These are phyloP conservation scores for Yamadazyma scolyti DNA, from an alignment of 805 yeast genomes.

Conservation along the genomic window DNA sequence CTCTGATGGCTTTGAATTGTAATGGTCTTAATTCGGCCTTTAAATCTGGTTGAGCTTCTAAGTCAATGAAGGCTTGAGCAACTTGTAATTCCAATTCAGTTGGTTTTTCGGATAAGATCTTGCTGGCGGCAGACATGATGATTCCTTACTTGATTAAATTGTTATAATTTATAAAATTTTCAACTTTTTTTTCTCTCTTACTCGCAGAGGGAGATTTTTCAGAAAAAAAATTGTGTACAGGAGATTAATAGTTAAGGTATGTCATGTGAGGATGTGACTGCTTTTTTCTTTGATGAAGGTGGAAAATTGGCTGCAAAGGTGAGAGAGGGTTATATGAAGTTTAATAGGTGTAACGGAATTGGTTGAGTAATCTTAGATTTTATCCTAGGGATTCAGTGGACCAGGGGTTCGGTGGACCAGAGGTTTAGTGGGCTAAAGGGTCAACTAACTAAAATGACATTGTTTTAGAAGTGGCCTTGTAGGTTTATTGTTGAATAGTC, in stretches of 20 bases:
- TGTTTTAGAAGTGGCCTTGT: too few species aligned
- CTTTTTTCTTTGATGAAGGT: slow-evolving; percentile 3
- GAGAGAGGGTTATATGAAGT: too few species aligned
- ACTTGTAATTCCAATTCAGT: slow-evolving; percentile 98
- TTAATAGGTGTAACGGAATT: too few species aligned
- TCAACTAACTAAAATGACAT: too few species aligned
- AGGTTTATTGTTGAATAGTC: too few species aligned
- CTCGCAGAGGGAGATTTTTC: slow-evolving; percentile 6
- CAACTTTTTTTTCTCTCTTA: slow-evolving; percentile 7
- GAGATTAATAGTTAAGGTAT: background rate
- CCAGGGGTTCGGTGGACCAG: too few species aligned
- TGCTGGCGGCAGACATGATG: slow-evolving; percentile 93
- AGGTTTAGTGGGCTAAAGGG: too few species aligned
- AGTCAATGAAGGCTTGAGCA: slow-evolving; percentile 97
- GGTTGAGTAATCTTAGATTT: too few species aligned
- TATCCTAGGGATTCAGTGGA: too few species aligned
- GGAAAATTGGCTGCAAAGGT: background rate
- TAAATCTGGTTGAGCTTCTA: slow-evolving; percentile 94
- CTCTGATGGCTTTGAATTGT: slow-evolving; percentile 98
- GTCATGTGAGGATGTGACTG: slow-evolving; percentile 14
- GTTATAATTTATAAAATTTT: slow-evolving; percentile 9
- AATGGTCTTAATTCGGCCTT: slow-evolving; percentile 98
- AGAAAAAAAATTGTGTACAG: background rate
- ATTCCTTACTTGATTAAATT: slow-evolving; percentile 1
- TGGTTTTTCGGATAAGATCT: slow-evolving; percentile 93